phyloP scores from a whole-genome alignment of 2,329 filamentous ascomycete species.

The Beauveria varroae region DNA sequence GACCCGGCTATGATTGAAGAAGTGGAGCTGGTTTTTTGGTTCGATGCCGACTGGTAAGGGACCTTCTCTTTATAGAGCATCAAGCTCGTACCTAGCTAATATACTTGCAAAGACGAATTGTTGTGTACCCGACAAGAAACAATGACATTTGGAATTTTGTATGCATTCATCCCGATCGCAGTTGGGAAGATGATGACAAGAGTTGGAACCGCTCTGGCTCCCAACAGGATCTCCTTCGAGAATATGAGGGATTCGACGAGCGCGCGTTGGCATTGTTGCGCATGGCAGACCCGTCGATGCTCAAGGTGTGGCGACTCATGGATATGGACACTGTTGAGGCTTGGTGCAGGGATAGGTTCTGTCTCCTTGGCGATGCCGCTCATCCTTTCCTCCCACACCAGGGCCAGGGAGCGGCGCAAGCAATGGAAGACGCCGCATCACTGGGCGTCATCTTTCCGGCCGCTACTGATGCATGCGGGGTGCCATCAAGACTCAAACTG shows the following conservation, averaged over 20 bases:
- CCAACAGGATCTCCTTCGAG: constrained; percentile 29
- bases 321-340: constrained; percentile 53
- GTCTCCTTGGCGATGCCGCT: constrained; percentile 57
- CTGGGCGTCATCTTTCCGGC: constrained; percentile 47
- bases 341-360: constrained; percentile 48
- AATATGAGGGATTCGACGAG: constrained; percentile 35
- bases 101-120: constrained; percentile 32
- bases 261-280: constrained; percentile 30
- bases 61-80: not conserved
- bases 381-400: constrained; percentile 55
- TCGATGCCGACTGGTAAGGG: not conserved
- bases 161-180: constrained; percentile 38
- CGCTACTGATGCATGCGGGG: constrained; percentile 34
- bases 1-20: constrained; percentile 18
- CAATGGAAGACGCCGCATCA: constrained; percentile 60
- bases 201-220: constrained; percentile 32
- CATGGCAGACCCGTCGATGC: constrained; percentile 34
- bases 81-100: constrained; percentile 15
- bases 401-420: constrained; percentile 44
- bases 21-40: not conserved
- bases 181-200: constrained; percentile 15
- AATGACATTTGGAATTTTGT: constrained; percentile 42
- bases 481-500: constrained; percentile 48
- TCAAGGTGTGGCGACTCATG: constrained; percentile 52
- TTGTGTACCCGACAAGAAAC: constrained; percentile 40